Conservation (phyloP, 2,329 filamentous ascomycete species). For the Xylaria sp. region DNA sequence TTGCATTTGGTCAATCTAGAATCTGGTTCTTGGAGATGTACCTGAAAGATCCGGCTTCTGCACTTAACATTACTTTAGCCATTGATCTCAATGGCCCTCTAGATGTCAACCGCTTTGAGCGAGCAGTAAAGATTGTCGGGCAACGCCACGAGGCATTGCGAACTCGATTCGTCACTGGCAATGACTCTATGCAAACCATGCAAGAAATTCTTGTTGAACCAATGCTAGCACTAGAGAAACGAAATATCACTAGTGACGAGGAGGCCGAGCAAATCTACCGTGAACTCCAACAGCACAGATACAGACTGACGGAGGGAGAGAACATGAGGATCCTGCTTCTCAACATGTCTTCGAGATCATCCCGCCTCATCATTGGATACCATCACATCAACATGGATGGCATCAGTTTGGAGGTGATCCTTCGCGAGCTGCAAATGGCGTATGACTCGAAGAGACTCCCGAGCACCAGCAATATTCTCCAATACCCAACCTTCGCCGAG, state of each 20-base stretch:
- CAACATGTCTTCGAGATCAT: not conserved
- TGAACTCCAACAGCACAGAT: slow-evolving; percentile 43
- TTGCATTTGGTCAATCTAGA: slow-evolving; percentile 7
- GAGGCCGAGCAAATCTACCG: not conserved
- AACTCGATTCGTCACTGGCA: slow-evolving; percentile 47
- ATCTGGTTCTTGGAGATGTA: slow-evolving; percentile 34
- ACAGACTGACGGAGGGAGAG: not conserved
- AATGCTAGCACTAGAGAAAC: slow-evolving; percentile 4
- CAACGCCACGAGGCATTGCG: slow-evolving; percentile 51
- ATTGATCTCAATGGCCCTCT: slow-evolving; percentile 51
- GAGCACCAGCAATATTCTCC: not conserved
- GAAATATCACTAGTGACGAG: not conserved
- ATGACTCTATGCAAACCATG: not conserved
- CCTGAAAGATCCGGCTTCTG: slow-evolving; percentile 52
- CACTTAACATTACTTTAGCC: slow-evolving; percentile 54
- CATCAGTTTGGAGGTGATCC: slow-evolving; percentile 50
- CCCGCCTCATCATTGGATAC: slow-evolving; percentile 9
- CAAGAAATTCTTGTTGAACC: slow-evolving; percentile 7
- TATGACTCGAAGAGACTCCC: slow-evolving; percentile 30
- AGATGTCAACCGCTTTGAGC: slow-evolving; percentile 44
- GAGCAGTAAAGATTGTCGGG: slow-evolving; percentile 51
- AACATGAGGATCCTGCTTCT: slow-evolving; percentile 22
- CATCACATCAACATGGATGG: slow-evolving; percentile 51
- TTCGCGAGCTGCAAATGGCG: slow-evolving; percentile 33
- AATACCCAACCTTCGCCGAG: slow-evolving; percentile 32